A percentile compares a stretch with the other conserved stretches of the same genome.
Evolutionary conservation across 306 rosid genomes (phyloP).

Genomic region (Castanea mollissima): DNA sequence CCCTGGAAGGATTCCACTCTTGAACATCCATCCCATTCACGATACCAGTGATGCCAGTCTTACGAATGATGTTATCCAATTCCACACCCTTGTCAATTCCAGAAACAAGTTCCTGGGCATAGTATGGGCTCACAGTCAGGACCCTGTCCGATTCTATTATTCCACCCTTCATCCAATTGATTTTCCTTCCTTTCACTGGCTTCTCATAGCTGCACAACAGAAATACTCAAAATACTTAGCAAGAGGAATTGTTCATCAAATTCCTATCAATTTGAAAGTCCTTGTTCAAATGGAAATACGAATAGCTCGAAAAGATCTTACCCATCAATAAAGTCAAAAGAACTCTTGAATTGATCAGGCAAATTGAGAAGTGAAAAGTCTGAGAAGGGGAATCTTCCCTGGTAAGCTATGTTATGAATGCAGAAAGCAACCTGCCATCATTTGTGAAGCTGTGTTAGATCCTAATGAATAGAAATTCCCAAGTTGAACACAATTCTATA

Average conservation of each 20-base stretch:
- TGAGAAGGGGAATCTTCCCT: slow-evolving; percentile 59
- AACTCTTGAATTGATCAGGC: slow-evolving; percentile 56
- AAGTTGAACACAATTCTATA: not conserved
- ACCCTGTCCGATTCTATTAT: slow-evolving; percentile 52
- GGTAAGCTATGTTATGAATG: slow-evolving; percentile 87
- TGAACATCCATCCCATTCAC: slow-evolving; percentile 91
- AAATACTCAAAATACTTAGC: not conserved
- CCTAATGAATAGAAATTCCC: slow-evolving; percentile 3
- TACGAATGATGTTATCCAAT: slow-evolving; percentile 57
- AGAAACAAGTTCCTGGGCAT: slow-evolving; percentile 66
- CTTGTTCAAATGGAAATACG: not conserved
- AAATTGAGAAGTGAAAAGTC: slow-evolving; percentile 67
- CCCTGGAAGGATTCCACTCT: slow-evolving; percentile 80
- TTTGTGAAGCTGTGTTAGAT: slow-evolving; percentile 9
- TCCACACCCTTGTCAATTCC: slow-evolving; percentile 61
- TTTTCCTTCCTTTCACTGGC: slow-evolving; percentile 74
- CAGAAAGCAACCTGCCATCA: slow-evolving; percentile 60
- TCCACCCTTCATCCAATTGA: slow-evolving; percentile 80
- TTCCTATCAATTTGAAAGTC: not conserved
- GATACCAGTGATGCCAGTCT: slow-evolving; percentile 46
- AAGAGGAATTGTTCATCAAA: not conserved
- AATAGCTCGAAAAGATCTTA: slow-evolving; percentile 18
- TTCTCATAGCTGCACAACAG: slow-evolving; percentile 47
- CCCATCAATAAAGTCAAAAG: slow-evolving; percentile 87
- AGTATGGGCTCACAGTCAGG: slow-evolving; percentile 78